Percentiles rank a stretch among this genome's conserved stretches.
These are phyloP conservation scores for Beauveria varroae DNA, from an alignment of 2,329 filamentous ascomycete genomes.

Conservation along the genomic window DNA sequence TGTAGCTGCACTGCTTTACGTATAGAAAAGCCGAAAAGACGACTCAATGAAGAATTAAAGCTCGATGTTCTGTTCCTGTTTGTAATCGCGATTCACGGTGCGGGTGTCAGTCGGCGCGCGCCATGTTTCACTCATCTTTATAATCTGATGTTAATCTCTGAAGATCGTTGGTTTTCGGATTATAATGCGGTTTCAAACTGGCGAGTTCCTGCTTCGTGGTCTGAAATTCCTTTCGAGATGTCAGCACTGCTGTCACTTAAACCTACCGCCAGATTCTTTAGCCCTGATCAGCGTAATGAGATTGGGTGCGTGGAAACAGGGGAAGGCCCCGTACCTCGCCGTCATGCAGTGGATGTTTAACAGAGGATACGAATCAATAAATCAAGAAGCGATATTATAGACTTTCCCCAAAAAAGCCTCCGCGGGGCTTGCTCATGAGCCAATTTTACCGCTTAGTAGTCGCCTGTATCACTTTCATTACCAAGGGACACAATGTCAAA, in stretches of 20 bases:
- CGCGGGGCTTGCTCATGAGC: neutral
- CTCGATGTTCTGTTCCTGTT: slow-evolving; percentile 11
- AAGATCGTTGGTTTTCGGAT: too few species aligned
- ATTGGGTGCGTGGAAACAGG: neutral
- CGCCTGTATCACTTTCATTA: neutral
- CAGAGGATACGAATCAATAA: neutral
- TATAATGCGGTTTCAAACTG: too few species aligned
- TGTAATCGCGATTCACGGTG: neutral
- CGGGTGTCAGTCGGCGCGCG: too few species aligned
- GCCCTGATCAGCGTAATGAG: neutral
- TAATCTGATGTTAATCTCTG: too few species aligned
- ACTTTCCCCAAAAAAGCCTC: neutral
- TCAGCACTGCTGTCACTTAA: neutral
- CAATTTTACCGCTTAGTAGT: neutral
- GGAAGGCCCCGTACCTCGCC: neutral
- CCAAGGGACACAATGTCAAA: neutral
- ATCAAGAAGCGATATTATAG: neutral
- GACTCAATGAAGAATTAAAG: slow-evolving; percentile 16
- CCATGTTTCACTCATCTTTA: too few species aligned
- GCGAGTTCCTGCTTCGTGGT: too few species aligned
- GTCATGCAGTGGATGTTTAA: neutral
- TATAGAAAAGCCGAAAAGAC: slow-evolving; percentile 9
- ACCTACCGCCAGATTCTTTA: neutral
- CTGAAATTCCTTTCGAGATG: neutral
- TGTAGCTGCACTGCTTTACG: neutral